Base-by-base conservation (phyloP, 2,329 filamentous ascomycete species). In the Colletotrichum sp. region DNA sequence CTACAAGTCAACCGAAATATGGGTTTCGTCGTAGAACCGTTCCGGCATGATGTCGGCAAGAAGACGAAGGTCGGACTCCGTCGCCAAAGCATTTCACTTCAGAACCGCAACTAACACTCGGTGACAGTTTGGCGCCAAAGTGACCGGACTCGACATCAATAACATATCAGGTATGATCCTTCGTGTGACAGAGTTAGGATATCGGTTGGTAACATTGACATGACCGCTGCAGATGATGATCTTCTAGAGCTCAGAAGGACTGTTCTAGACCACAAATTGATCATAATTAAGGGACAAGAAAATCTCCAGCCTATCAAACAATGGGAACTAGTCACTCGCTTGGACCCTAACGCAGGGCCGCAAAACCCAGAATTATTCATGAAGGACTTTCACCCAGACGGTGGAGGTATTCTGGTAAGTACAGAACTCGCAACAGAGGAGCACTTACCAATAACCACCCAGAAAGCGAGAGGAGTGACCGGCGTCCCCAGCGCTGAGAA, bases 221-320 rank as follows among this genome's bases (percentile, higher is more conserved):
- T 29, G 76, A 72, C 12, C 13, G n/a, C 19, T 27, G 76, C 77
- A 82, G 85, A 87, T 74, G 80, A 81, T 55, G 83, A 86, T 62
- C 82, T 88, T 27, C 72, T 81, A 32, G 80, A 80, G 12, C 79
- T 88, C 15, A 81, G 81, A 63, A 83, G 86, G 7, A 82, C 84
- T 15, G 87, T 87, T 74, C 86, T 86, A 85, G 84, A 79, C 9
- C 84, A 88, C 78, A 87, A 88, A 79, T 80, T 88, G 5, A 79
- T 88, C 12, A 81, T 87, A 29, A 83, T 88, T 49, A 87, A 85
- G 78, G 83, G 83, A n/a, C 87, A 88, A 74, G 80, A 85, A 30
- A 75, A 85, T 36, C 81, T 88, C 0, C 75, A 80, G 13, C 86
- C 87, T 1, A 80, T 81, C 52, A 87, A 87, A 77, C 86, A 88